These are phyloP conservation scores for Emmonsiellopsis sp. DNA, from an alignment of 2,329 filamentous ascomycete genomes.

Conservation along the genomic window DNA sequence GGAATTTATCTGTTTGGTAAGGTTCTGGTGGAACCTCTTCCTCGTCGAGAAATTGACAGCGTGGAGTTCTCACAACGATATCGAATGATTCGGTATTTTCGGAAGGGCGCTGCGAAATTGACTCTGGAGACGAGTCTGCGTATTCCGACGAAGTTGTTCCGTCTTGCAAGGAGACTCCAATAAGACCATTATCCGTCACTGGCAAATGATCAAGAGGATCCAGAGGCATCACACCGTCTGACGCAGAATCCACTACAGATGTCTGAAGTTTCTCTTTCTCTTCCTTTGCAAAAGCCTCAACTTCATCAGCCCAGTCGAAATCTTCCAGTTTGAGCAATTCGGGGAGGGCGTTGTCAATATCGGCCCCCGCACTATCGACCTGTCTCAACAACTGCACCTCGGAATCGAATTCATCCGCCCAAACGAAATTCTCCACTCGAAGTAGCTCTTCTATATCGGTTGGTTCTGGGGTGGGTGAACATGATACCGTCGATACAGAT, in stretches of 20 bases:
- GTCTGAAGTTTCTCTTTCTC: neutral
- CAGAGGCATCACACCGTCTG: neutral
- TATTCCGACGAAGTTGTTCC: neutral
- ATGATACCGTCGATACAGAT: neutral
- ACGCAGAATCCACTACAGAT: neutral
- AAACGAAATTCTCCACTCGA: slow-evolving; percentile 3
- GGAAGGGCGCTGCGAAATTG: neutral
- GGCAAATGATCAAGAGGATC: neutral
- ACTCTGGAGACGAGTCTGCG: neutral
- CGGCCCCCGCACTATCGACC: neutral
- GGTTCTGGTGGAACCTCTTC: neutral
- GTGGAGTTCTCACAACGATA: neutral
- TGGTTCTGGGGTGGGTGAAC: neutral
- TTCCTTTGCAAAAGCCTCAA: neutral
- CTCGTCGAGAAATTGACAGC: neutral
- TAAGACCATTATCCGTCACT: neutral
- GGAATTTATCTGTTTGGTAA: neutral
- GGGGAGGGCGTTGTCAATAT: neutral
- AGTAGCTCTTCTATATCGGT: neutral
- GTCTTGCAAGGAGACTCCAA: neutral
- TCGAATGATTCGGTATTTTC: too few relatives aligned
- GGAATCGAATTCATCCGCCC: slow-evolving; percentile 2
- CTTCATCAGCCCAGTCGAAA: slow-evolving; percentile 4
- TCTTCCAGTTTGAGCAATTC: neutral
- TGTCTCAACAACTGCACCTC: neutral